Conservation (phyloP, 2,329 filamentous ascomycete genomes). For the Conoideocrella luteorostrata region DNA sequence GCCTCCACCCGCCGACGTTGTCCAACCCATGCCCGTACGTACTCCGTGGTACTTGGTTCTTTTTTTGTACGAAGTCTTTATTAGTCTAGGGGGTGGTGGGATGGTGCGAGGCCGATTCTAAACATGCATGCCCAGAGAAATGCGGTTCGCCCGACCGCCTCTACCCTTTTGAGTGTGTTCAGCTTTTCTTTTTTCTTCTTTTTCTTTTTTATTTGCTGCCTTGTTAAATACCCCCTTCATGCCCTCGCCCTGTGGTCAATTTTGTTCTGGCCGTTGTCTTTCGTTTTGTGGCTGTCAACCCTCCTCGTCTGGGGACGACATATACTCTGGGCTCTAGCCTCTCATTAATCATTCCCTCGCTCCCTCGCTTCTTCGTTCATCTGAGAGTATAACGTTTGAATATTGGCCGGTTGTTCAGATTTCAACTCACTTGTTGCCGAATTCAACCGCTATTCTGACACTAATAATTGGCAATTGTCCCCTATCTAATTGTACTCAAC, state of each 20-base stretch:
- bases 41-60: not conserved
- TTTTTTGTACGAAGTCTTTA: conserved; percentile 1
- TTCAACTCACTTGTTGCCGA: too few relatives aligned
- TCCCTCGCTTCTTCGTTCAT: not conserved
- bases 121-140: conserved; percentile 1
- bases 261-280: not conserved
- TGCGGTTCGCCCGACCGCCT: not conserved
- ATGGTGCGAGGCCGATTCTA: not conserved
- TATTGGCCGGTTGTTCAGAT: too few relatives aligned
- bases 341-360: not conserved
- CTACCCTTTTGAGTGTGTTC: not conserved
- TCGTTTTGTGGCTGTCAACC: not conserved
- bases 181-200: conserved; percentile 3
- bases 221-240: not conserved
- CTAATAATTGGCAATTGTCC: too few relatives aligned
- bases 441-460: too few relatives aligned
- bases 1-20: conserved; percentile 6
- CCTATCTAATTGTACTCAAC: not conserved
- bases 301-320: too few relatives aligned
- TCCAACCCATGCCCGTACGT: not conserved
- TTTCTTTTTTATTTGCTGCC: not conserved
- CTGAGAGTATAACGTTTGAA: too few relatives aligned
- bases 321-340: too few relatives aligned
- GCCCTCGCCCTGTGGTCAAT: not conserved
- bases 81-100: not conserved